phyloP scores from a whole-genome alignment of 345 rosid species.

The Clarkia xantiana region DNA sequence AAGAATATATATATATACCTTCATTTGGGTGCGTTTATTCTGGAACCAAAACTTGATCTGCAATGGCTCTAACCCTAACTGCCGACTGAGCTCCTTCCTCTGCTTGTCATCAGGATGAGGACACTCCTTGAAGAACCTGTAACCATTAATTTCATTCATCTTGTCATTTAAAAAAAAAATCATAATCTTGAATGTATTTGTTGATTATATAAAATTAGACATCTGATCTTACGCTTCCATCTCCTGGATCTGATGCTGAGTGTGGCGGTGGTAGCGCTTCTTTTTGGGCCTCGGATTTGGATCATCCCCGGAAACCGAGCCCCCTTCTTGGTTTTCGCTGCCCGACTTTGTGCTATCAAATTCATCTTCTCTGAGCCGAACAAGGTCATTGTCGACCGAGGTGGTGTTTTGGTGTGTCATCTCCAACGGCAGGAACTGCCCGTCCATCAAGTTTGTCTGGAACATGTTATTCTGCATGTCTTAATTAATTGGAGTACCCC shows the following conservation, averaged over 20 bases:
- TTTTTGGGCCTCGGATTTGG: constrained; percentile 60
- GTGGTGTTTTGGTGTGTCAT: constrained; percentile 24
- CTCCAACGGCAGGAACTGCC: constrained; percentile 37
- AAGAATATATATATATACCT: constrained; percentile 55
- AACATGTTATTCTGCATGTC: constrained; percentile 16
- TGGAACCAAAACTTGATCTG: constrained; percentile 99
- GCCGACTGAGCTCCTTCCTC: constrained; percentile 83
- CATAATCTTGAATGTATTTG: no score
- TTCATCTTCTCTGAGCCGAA: constrained; percentile 39
- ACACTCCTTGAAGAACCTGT: constrained; percentile 79
- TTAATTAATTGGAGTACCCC: no score
- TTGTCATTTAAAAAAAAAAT: background rate
- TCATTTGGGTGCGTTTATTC: constrained; percentile 97
- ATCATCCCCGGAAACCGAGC: constrained; percentile 36
- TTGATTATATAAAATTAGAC: no score
- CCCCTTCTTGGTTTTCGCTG: constrained; percentile 84
- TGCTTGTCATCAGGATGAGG: constrained; percentile 99
- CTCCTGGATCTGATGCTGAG: constrained; percentile 97
- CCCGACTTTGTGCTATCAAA: constrained; percentile 73
- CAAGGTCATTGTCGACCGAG: constrained; percentile 39
- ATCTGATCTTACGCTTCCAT: constrained; percentile 66
- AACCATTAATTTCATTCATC: constrained; percentile 2
- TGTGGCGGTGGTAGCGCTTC: constrained; percentile 93
- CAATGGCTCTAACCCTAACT: constrained; percentile 78
- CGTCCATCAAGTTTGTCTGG: constrained; percentile 58